Evolutionary conservation across 352 stramenopile genomes (phyloP).

Genomic region (Phytophthora melonis): DNA sequence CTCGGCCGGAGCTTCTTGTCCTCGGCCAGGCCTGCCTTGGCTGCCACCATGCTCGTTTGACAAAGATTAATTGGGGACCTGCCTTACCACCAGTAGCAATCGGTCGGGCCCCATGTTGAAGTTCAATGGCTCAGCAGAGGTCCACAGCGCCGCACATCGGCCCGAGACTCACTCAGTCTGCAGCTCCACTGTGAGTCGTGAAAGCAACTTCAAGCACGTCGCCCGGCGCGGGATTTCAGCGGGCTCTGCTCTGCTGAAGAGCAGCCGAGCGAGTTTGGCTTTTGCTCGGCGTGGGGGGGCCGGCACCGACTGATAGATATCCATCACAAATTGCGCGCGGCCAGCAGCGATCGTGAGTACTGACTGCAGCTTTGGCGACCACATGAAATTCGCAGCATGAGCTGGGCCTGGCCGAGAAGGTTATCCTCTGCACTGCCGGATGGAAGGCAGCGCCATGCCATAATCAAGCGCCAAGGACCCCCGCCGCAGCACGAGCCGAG

Average conservation of each 20-base stretch:
- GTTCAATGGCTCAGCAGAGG: constrained; percentile 40
- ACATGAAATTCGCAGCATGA: not conserved
- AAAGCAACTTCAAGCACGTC: constrained; percentile 22
- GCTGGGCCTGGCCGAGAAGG: not conserved
- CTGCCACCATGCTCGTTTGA: constrained; percentile 26
- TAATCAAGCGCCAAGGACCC: not conserved
- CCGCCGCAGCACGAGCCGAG: not conserved
- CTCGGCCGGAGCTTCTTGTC: constrained; percentile 2
- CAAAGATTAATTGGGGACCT: constrained; percentile 34
- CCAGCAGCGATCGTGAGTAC: not conserved
- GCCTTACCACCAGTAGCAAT: constrained; percentile 39
- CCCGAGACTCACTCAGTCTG: not conserved
- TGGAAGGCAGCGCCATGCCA: not conserved
- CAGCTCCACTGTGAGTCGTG: not conserved
- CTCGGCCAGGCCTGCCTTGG: not conserved
- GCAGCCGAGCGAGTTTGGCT: not conserved
- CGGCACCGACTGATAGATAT: not conserved
- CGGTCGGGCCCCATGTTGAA: constrained; percentile 35
- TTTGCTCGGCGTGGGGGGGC: not conserved
- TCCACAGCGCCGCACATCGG: constrained; percentile 15
- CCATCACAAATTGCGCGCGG: not conserved
- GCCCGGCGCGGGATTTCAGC: not conserved
- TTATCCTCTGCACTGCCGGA: too few relatives aligned
- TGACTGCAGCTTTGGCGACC: not conserved
- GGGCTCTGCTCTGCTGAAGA: not conserved